Evolutionary conservation across 2,329 filamentous ascomycete genomes (phyloP).

Genomic region (Nothopassalora personata): DNA sequence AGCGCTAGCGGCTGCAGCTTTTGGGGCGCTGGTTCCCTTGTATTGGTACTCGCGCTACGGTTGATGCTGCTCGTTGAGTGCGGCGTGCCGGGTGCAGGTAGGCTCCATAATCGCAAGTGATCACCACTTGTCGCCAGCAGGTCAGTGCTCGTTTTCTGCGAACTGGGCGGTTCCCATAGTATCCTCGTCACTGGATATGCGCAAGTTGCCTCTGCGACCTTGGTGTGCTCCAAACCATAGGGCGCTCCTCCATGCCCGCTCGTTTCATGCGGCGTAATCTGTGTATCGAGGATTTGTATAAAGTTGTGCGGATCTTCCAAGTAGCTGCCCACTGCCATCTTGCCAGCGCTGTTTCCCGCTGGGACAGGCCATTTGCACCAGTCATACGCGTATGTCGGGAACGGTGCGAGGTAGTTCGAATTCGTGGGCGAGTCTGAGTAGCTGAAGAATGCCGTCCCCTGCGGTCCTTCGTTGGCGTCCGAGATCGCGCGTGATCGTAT

Average conservation of each 20-base stretch:
- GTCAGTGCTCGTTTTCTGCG: constrained; percentile 92
- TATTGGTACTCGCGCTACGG: constrained; percentile 57
- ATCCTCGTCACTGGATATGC: constrained; percentile 95
- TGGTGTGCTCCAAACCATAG: constrained; percentile 80
- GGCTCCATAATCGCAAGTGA: constrained; percentile 87
- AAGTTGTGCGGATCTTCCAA: constrained; percentile 98
- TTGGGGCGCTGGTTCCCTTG: constrained; percentile 55
- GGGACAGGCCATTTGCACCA: constrained; percentile 98
- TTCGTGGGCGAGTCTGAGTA: constrained; percentile 63
- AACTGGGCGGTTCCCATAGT: constrained; percentile 91
- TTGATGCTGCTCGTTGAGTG: constrained; percentile 56
- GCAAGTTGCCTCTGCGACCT: constrained; percentile 92
- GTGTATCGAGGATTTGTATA: constrained; percentile 94
- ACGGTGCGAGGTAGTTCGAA: constrained; percentile 89
- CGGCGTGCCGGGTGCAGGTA: constrained; percentile 51
- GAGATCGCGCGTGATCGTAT: constrained; percentile 84
- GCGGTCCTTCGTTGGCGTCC: constrained; percentile 65
- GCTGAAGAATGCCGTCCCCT: constrained; percentile 59
- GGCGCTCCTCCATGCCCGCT: constrained; percentile 66
- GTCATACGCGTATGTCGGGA: constrained; percentile 94
- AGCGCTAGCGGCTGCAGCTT: constrained; percentile 91
- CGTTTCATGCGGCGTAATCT: constrained; percentile 63
- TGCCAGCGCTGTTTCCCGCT: constrained; percentile 70
- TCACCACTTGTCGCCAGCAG: constrained; percentile 92
- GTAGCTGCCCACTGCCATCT: constrained; percentile 92